phyloP scores from a whole-genome alignment of 2,329 filamentous ascomycete species.

The Mycosphaerella arachidis region DNA sequence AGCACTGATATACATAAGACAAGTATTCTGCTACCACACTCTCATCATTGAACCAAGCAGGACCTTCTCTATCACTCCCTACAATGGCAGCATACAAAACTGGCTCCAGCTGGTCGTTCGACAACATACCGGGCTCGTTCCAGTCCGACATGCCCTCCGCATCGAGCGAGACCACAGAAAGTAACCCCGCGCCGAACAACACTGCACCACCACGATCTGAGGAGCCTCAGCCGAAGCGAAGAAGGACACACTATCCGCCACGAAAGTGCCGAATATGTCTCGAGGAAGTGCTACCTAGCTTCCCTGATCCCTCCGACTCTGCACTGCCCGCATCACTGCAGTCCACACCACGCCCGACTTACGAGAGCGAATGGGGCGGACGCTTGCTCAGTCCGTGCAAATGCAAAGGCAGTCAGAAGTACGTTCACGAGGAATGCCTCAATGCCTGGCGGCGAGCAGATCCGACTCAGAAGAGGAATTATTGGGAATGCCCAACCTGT shows the following conservation, averaged over 20 bases:
- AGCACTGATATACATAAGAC: neutral
- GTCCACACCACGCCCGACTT: slow-evolving; percentile 56
- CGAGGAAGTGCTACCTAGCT: slow-evolving; percentile 63
- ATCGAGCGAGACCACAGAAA: neutral
- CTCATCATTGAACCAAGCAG: slow-evolving; percentile 4
- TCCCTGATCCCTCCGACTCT: slow-evolving; percentile 42
- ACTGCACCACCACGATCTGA: slow-evolving; percentile 18
- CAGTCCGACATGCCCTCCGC: neutral
- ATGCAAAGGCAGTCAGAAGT: slow-evolving; percentile 89
- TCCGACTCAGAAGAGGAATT: slow-evolving; percentile 64
- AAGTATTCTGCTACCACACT: neutral
- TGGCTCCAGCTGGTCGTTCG: slow-evolving; percentile 45
- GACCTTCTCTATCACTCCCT: neutral
- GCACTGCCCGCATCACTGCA: slow-evolving; percentile 54
- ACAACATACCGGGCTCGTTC: slow-evolving; percentile 38
- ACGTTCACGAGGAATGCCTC: slow-evolving; percentile 89
- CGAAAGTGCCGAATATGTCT: slow-evolving; percentile 87
- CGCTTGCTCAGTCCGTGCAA: slow-evolving; percentile 83
- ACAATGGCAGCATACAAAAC: slow-evolving; percentile 41
- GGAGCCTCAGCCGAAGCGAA: slow-evolving; percentile 21
- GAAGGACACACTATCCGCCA: slow-evolving; percentile 57
- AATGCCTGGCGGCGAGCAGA: slow-evolving; percentile 75
- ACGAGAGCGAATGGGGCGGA: slow-evolving; percentile 68
- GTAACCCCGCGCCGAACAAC: neutral
- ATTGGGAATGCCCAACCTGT: slow-evolving; percentile 85